phyloP scores from a whole-genome alignment of 345 rosid species.

The Citropsis articulata region DNA sequence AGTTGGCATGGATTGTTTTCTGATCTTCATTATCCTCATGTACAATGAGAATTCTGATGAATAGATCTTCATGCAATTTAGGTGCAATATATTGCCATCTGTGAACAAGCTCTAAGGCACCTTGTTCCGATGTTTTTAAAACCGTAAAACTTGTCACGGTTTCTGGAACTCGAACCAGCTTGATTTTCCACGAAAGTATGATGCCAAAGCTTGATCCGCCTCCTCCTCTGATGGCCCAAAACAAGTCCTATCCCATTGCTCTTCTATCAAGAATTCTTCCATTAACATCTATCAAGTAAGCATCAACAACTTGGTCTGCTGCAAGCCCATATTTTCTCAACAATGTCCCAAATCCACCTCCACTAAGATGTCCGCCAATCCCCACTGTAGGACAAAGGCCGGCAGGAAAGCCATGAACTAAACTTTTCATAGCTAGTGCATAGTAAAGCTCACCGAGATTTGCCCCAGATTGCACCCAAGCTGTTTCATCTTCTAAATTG shows the following conservation, averaged over 20 bases:
- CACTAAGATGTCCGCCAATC: slow-evolving; percentile 41
- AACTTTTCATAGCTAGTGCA: slow-evolving; percentile 33
- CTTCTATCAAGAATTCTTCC: slow-evolving; percentile 37
- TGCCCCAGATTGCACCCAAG: slow-evolving; percentile 49
- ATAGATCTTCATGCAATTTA: slow-evolving; percentile 34
- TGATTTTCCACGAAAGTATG: slow-evolving; percentile 42
- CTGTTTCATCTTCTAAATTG: slow-evolving; percentile 23
- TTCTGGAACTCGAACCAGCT: slow-evolving; percentile 39
- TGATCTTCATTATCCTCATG: slow-evolving; percentile 6
- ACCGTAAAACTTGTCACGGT: slow-evolving; percentile 37
- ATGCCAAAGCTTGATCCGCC: slow-evolving; percentile 56
- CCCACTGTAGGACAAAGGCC: slow-evolving; percentile 47
- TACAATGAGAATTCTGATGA: slow-evolving; percentile 35
- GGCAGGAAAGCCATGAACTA: slow-evolving; percentile 45
- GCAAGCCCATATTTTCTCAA: slow-evolving; percentile 49
- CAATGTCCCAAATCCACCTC: slow-evolving; percentile 44
- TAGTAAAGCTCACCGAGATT: slow-evolving; percentile 50
- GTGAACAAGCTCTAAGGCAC: slow-evolving; percentile 31
- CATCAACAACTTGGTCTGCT: slow-evolving; percentile 43
- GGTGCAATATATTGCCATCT: slow-evolving; percentile 41
- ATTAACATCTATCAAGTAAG: slow-evolving; percentile 31
- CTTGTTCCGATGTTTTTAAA: slow-evolving; percentile 22
- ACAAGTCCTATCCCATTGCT: slow-evolving; percentile 50
- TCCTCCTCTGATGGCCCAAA: slow-evolving; percentile 61
- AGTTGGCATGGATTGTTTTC: slow-evolving; percentile 26